These are phyloP conservation scores for Podosphaera leucotricha DNA, from an alignment of 2,329 filamentous ascomycete species.

Conservation along the genomic window DNA sequence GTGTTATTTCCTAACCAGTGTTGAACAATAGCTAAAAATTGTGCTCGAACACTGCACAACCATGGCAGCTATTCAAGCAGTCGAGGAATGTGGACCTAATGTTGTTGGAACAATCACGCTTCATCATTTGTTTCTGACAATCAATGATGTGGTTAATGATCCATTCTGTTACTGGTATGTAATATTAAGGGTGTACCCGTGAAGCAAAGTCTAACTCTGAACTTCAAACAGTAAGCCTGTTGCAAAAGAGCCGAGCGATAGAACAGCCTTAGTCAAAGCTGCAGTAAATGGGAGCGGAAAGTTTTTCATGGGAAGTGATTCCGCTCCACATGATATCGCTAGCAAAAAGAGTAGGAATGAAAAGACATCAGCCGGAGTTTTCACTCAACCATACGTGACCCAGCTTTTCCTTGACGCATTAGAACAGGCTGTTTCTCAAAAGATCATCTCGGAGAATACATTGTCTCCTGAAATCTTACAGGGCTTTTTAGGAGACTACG, in stretches of 20 bases:
- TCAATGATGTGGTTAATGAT: conserved; percentile 48
- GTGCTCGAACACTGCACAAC: conserved; percentile 76
- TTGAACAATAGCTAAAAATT: conserved; percentile 28
- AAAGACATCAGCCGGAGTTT: conserved; percentile 44
- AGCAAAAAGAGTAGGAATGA: conserved; percentile 33
- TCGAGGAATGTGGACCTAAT: conserved; percentile 49
- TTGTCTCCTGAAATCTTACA: conserved; percentile 30
- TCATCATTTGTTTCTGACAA: conserved; percentile 29
- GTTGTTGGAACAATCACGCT: conserved; percentile 31
- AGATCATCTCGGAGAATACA: conserved; percentile 25
- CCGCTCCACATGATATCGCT: conserved; percentile 33
- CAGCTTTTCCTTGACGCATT: conserved; percentile 40
- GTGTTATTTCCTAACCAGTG: not conserved
- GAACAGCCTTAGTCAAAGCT: conserved; percentile 29
- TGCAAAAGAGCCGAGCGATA: conserved; percentile 21
- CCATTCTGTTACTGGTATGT: conserved; percentile 38
- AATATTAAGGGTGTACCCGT: not conserved
- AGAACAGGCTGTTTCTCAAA: conserved; percentile 33
- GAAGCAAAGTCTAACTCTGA: not conserved
- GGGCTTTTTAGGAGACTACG: conserved; percentile 28
- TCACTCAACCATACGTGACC: conserved; percentile 50
- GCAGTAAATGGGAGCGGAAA: conserved; percentile 33
- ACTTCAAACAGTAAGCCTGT: conserved; percentile 29
- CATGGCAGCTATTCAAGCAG: conserved; percentile 54
- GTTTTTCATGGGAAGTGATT: conserved; percentile 38